These are phyloP conservation scores for Sporothrix inflata DNA, from an alignment of 2,329 filamentous ascomycete species.

Conservation along the genomic window DNA sequence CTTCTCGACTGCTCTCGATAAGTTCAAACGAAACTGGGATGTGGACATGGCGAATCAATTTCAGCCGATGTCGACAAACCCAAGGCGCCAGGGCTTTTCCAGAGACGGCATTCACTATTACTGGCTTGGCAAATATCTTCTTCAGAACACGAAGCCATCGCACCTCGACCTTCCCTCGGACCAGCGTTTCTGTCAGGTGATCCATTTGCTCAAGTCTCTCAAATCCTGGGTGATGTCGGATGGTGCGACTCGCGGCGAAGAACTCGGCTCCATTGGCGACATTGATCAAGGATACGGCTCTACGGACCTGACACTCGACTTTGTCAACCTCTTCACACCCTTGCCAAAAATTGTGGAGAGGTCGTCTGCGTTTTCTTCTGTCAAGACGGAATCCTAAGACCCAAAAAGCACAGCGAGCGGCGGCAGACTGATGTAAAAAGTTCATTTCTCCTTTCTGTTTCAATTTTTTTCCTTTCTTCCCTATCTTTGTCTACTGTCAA, in stretches of 20 bases:
- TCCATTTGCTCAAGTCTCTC: constrained; percentile 63
- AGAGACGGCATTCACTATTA: constrained; percentile 74
- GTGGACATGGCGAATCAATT: constrained; percentile 70
- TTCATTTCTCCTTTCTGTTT: constrained; percentile 22
- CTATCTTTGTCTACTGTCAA: background rate
- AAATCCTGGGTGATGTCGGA: constrained; percentile 65
- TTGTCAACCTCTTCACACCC: constrained; percentile 72
- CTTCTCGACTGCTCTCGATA: constrained; percentile 63
- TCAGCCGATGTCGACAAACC: constrained; percentile 53
- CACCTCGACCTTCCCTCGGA: constrained; percentile 63
- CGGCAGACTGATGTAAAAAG: constrained; percentile 36
- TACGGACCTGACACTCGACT: constrained; percentile 67
- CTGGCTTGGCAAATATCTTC: constrained; percentile 68
- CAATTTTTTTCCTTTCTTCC: background rate
- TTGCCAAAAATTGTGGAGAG: constrained; percentile 50
- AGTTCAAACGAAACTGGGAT: constrained; percentile 75
- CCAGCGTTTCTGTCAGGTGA: constrained; percentile 61
- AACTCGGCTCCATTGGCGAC: constrained; percentile 68
- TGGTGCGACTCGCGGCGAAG: constrained; percentile 66
- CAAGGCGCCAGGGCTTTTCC: constrained; percentile 68
- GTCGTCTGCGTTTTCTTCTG: constrained; percentile 46
- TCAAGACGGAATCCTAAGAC: constrained; percentile 48
- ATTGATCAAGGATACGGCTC: constrained; percentile 70
- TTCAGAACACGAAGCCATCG: constrained; percentile 59
- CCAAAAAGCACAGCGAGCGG: constrained; percentile 35